phyloP scores from a whole-genome alignment of 352 stramenopile species.

The Pythium utonaiense region DNA sequence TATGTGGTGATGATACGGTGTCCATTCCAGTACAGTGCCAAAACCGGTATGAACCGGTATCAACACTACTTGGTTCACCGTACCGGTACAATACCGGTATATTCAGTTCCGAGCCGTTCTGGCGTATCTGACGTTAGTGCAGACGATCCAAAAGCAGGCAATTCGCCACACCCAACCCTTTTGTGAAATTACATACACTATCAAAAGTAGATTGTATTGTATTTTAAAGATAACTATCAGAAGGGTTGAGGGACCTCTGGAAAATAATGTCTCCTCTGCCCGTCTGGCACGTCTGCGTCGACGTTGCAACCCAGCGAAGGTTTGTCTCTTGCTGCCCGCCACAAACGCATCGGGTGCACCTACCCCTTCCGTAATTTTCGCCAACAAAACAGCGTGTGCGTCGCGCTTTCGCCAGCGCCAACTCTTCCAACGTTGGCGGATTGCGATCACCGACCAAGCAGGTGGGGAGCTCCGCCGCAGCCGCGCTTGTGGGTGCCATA shows the following conservation, averaged over 20 bases:
- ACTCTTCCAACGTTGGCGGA: conserved; percentile 1
- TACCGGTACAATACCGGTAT: not conserved
- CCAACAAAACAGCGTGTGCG: not conserved
- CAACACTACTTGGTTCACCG: no score
- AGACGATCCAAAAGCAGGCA: not conserved
- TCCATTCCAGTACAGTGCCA: no score
- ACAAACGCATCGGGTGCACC: not conserved
- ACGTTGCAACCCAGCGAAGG: not conserved
- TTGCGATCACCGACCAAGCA: not conserved
- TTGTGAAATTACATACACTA: no score
- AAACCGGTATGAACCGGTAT: no score
- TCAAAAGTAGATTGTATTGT: no score
- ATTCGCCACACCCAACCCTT: conserved; percentile 13
- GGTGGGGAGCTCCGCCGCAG: not conserved
- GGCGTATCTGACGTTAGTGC: not conserved
- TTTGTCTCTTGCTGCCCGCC: conserved; percentile 2
- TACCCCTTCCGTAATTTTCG: conserved; percentile 1
- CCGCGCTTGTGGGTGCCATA: conserved; percentile 1
- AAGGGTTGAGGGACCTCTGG: no score
- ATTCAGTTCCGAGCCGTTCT: not conserved
- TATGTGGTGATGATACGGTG: no score
- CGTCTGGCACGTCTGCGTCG: not conserved
- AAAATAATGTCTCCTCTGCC: no score
- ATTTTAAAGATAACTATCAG: no score
- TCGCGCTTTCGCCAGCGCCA: not conserved